These are phyloP conservation scores for Articulospora tetracladia DNA, from an alignment of 495 filamentous ascomycete genomes.

Conservation along the genomic window DNA sequence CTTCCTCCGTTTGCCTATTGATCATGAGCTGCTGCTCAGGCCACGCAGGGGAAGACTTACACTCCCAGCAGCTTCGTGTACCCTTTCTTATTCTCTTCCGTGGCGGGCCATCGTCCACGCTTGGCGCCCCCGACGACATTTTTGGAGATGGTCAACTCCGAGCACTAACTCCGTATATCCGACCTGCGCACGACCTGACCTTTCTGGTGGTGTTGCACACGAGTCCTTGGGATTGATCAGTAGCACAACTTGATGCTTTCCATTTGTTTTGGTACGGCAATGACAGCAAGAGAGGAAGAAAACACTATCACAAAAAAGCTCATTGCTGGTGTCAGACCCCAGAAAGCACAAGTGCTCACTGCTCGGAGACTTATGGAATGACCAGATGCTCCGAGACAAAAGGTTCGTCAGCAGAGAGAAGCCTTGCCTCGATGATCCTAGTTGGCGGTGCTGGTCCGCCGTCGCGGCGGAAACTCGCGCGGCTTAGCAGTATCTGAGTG, in stretches of 20 bases:
- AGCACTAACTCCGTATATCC: not conserved
- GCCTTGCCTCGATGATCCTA: slow-evolving; percentile 2
- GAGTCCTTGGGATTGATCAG: no score
- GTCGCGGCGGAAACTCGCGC: not conserved
- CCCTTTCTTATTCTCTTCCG: slow-evolving; percentile 51
- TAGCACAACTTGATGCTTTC: no score
- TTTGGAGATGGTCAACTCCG: not conserved
- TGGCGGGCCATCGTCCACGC: slow-evolving; percentile 21
- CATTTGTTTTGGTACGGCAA: no score
- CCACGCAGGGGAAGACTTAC: slow-evolving; percentile 22
- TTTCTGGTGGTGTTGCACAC: no score
- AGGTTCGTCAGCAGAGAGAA: slow-evolving; percentile 1
- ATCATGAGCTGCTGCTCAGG: slow-evolving; percentile 3
- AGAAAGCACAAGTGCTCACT: not conserved
- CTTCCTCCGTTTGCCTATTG: slow-evolving; percentile 38
- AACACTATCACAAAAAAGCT: no score
- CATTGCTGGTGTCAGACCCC: not conserved
- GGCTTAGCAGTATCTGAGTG: no score
- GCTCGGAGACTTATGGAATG: not conserved
- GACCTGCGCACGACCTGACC: no score
- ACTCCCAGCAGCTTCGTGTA: slow-evolving; percentile 54
- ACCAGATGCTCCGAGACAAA: not conserved
- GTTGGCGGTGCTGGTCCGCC: not conserved
- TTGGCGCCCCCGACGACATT: slow-evolving; percentile 12
- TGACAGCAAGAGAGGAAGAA: no score